A percentile compares a stretch with the other conserved stretches of the same genome.
These are phyloP conservation scores for Ceratobasidium sp. DNA, from an alignment of 1,284 basidiomycete species.

Conservation along the genomic window DNA sequence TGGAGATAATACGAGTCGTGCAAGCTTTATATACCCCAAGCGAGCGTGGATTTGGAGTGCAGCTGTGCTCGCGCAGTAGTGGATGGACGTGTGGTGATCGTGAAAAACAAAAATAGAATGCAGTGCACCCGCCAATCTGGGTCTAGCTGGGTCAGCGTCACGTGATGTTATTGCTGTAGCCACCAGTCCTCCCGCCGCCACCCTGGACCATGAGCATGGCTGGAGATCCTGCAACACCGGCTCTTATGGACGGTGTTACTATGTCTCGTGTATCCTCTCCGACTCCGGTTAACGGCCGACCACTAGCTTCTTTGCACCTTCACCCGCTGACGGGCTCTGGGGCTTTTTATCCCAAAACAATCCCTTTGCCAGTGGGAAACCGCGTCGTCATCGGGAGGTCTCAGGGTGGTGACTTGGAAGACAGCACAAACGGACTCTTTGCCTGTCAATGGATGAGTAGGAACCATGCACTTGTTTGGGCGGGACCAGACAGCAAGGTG, in stretches of 20 bases:
- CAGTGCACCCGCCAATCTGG: slow-evolving; percentile 7
- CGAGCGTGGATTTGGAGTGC: slow-evolving; percentile 12
- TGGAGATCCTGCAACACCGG: background rate
- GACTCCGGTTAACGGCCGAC: background rate
- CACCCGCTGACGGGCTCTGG: slow-evolving; percentile 38
- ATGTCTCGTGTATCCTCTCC: slow-evolving; percentile 11
- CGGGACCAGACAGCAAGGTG: slow-evolving; percentile 33
- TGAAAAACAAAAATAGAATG: slow-evolving; percentile 27
- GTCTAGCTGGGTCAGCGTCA: background rate
- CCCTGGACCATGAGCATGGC: slow-evolving; percentile 14
- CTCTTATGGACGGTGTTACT: slow-evolving; percentile 13
- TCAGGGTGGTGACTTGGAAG: slow-evolving; percentile 28
- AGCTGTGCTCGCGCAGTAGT: background rate
- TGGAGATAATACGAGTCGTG: background rate
- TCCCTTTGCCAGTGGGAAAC: slow-evolving; percentile 33
- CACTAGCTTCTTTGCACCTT: slow-evolving; percentile 22
- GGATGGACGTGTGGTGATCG: background rate
- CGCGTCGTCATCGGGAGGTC: slow-evolving; percentile 39
- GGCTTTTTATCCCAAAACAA: slow-evolving; percentile 43
- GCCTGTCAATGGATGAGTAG: slow-evolving; percentile 43
- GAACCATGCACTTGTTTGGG: slow-evolving; percentile 40
- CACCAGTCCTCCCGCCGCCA: slow-evolving; percentile 29
- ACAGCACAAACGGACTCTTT: slow-evolving; percentile 40
- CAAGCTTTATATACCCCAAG: slow-evolving; percentile 14
- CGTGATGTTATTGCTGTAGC: slow-evolving; percentile 10